Evolutionary conservation across 2,329 filamentous ascomycete species (phyloP), one percentile per base, ranked within the genome.

Genomic region (Escovopsis sp.): DNA sequence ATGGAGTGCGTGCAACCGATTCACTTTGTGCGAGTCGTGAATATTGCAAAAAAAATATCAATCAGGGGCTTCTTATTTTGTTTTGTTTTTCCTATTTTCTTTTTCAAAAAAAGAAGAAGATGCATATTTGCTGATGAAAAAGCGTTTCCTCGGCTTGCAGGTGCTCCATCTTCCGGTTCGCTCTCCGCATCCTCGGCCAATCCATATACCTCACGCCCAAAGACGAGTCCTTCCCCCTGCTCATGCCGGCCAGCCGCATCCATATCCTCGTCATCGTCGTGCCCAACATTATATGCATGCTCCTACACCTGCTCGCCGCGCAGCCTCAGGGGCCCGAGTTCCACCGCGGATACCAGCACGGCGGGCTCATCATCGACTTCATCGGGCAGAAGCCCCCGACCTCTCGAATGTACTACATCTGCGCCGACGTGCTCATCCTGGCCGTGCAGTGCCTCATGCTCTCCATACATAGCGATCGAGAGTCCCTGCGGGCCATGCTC

Each of bases 301-400:
- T 80, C 4, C 57, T 75, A 35, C 78, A 82, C 53, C 51, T 76
- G 4, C 62, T 79, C 31, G 62, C 65, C n/a, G 57, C 70, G 7
- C 59, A 76, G 0, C 71, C 75, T 0, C 58, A 61, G 16, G 76
- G 74, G n/a, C 67, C 69, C 45, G 78, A 81, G 50, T 67, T 72
- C 32, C 68, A 74, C 45, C 65, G 75, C 40, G 78, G 77, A 20
- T 82, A 81, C 52, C 66, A 81, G 20, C 78, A 82, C 47, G 79
- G 79, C 20, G 79, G 79, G 30, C 63, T 81, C 39, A 65, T 82
- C 20, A 70, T 81, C 50, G 79, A 83, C 52, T 78, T 83, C 49
- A 67, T 83, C 49, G 79, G 79, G 12, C 78, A 83, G 55, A 71
- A 70, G 48, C 73, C 76, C 4, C 73, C 78, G 2, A 66, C 68